These are phyloP conservation scores for Talaromyces atroroseus DNA, from an alignment of 2,329 filamentous ascomycete species.

Conservation along the genomic window DNA sequence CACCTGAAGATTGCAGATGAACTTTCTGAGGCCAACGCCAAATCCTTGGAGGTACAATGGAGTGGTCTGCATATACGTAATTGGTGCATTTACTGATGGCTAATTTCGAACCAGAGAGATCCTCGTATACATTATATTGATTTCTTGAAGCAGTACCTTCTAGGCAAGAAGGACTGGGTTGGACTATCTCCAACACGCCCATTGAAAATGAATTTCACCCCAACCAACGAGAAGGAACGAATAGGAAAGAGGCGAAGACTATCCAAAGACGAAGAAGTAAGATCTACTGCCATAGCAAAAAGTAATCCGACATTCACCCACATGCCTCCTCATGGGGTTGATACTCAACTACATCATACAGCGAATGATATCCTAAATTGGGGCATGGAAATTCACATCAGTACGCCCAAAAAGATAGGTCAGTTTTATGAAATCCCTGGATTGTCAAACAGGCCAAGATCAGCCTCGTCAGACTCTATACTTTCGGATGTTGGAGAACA, in stretches of 20 bases:
- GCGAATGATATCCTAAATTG: background rate
- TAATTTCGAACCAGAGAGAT: background rate
- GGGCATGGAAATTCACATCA: constrained; percentile 1
- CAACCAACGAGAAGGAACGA: constrained; percentile 24
- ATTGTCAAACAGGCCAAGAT: constrained; percentile 8
- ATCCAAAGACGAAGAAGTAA: constrained; percentile 25
- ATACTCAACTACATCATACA: background rate
- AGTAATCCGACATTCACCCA: constrained; percentile 1
- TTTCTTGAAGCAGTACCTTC: constrained; percentile 27
- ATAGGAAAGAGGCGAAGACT: constrained; percentile 34
- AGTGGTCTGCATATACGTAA: no score
- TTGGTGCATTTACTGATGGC: background rate
- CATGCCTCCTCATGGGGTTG: background rate
- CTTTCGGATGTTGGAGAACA: background rate
- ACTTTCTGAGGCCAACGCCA: background rate
- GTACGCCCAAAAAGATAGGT: background rate
- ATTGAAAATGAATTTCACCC: constrained; percentile 26
- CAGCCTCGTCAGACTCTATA: constrained; percentile 11
- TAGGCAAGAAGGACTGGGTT: constrained; percentile 35
- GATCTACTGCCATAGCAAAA: constrained; percentile 17
- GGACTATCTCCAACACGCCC: constrained; percentile 29
- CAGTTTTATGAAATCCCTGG: background rate
- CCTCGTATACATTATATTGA: constrained; percentile 18
- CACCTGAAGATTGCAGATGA: background rate
- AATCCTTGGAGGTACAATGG: background rate